A percentile compares a stretch with the other conserved stretches of the same genome.
phyloP scores from a whole-genome alignment of 169 alveolate species.

The Cytauxzoon felis region DNA sequence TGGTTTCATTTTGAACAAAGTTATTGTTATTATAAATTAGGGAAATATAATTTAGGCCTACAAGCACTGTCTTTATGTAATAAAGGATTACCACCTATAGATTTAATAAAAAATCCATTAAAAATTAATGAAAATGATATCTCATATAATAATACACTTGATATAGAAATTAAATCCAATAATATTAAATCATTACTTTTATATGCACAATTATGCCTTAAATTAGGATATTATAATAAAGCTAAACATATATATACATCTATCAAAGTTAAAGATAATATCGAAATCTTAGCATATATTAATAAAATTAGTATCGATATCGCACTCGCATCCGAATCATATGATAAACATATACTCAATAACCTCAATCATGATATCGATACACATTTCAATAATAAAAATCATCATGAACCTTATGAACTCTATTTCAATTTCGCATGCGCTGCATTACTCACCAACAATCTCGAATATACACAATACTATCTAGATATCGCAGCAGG shows the following conservation, averaged over 20 bases:
- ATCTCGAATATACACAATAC: slow-evolving; percentile 12
- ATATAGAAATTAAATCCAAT: background rate
- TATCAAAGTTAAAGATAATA: background rate
- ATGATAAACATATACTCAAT: background rate
- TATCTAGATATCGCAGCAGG: slow-evolving; percentile 49
- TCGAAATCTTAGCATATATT: slow-evolving; percentile 31
- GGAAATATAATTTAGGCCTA: slow-evolving; percentile 38
- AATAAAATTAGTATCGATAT: slow-evolving; percentile 42
- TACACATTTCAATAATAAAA: background rate
- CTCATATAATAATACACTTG: background rate
- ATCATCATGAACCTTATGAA: slow-evolving; percentile 23
- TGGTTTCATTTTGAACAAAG: slow-evolving; percentile 64
- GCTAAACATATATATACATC: slow-evolving; percentile 22
- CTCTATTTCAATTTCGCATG: slow-evolving; percentile 38
- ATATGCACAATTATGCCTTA: slow-evolving; percentile 43
- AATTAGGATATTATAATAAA: slow-evolving; percentile 28
- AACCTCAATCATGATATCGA: slow-evolving; percentile 26
- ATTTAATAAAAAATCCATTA: slow-evolving; percentile 3
- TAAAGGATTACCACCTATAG: slow-evolving; percentile 28
- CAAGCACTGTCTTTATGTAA: slow-evolving; percentile 24
- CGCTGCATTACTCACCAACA: slow-evolving; percentile 25
- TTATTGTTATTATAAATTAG: slow-evolving; percentile 44
- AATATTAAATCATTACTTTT: slow-evolving; percentile 29
- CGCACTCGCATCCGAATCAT: slow-evolving; percentile 21
- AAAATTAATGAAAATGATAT: background rate